Percentiles rank a stretch among this genome's conserved stretches.
Evolutionary conservation across 2,329 filamentous ascomycete species (phyloP).

Genomic region (Xylaria sp.): DNA sequence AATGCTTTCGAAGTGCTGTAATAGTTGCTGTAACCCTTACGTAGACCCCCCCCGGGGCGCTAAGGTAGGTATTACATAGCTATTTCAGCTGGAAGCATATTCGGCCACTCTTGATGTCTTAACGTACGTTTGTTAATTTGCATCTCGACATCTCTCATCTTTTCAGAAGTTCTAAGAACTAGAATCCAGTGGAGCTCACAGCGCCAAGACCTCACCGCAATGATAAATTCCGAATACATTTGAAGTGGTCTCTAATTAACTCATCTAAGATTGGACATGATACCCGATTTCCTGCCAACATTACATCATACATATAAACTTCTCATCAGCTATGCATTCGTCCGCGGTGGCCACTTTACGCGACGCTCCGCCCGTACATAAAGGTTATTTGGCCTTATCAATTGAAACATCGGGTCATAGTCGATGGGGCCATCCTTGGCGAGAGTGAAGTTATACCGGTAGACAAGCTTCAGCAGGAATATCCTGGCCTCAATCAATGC

Average conservation of each 20-base stretch:
- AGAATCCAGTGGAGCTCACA: neutral
- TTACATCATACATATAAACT: neutral
- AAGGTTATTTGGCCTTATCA: conserved; percentile 66
- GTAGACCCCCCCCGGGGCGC: no score
- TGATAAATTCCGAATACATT: neutral
- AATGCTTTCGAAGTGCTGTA: no score
- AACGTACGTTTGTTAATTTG: neutral
- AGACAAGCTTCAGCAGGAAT: conserved; percentile 67
- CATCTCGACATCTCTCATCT: neutral
- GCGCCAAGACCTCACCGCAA: neutral
- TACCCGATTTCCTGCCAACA: neutral
- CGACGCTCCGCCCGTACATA: conserved; percentile 63
- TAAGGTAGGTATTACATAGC: no score
- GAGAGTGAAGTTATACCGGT: conserved; percentile 65
- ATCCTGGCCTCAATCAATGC: conserved; percentile 71
- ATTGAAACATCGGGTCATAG: conserved; percentile 69
- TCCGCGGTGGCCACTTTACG: conserved; percentile 58
- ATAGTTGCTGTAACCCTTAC: no score
- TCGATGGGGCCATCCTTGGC: conserved; percentile 63
- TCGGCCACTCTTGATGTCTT: neutral
- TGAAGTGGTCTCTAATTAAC: neutral
- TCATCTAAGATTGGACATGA: conserved; percentile 8
- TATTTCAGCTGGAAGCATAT: no score
- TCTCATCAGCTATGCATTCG: conserved; percentile 22
- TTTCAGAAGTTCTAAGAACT: neutral